Evolutionary conservation across 352 stramenopile genomes (phyloP), one percentile per base, ranked within the genome.

Genomic region (Pythium chondricola): DNA sequence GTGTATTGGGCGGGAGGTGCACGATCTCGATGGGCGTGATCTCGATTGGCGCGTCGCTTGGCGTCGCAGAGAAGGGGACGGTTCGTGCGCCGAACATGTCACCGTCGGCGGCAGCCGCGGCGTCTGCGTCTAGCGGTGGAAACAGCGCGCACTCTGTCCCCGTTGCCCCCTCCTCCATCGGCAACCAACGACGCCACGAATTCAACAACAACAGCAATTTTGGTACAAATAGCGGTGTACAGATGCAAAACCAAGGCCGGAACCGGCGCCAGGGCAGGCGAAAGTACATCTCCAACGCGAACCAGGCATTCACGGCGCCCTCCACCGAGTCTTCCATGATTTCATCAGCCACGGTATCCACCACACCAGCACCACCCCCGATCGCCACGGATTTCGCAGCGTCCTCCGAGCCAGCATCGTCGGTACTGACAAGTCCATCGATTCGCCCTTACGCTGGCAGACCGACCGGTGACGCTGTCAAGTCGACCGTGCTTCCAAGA

Each of bases 1-100:
- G 10, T 33, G 13, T 25, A 38, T 38, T 38, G 13, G 32, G 20
- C 32, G 32, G 9, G 14, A 8, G 24, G 26, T 27, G 21, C 0
- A 30, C 20, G 45, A 20, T 29, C 21, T 31, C 25, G 17, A 90
- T 91, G 79, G 79, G 79, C 49, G 67, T 91, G 22, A 91, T 91
- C 67, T 87, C 79, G 13, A 63, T 91, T 16, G 79, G 79, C 37
- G 79, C 79, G 52, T 88, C 79, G 45, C 64, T 91, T 25, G 79
- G 79, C 60, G 76, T 91, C 31, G 68, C 67, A 30, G 63, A 69
- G 24, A 65, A 60, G 30, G 42, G 17, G 2, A 40, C 38, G 24
- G 32, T n/a, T 22, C 52, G 40, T 13, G 47, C 35, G 18, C 43
- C 56, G 10, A 55, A 21, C 13, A 48, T 51, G 21, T 52, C 56